Evolutionary conservation across 352 stramenopile genomes (phyloP).

Genomic region (Phytophthora tubulina): DNA sequence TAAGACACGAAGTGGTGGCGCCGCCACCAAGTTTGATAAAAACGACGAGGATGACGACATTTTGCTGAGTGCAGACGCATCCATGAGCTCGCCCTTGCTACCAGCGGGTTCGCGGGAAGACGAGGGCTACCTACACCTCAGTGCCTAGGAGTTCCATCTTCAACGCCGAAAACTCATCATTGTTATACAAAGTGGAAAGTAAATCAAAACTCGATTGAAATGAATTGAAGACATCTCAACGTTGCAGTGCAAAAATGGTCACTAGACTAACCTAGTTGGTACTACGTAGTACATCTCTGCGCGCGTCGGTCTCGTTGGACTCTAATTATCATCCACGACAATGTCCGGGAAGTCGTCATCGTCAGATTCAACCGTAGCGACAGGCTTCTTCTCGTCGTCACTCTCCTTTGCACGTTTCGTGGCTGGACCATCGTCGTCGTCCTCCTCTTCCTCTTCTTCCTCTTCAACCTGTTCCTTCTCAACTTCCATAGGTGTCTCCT

Average conservation of each 20-base stretch:
- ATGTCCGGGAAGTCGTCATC: constrained; percentile 83
- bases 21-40: constrained; percentile 34
- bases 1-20: constrained; percentile 21
- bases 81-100: constrained; percentile 72
- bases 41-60: constrained; percentile 63
- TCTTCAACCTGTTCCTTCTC: constrained; percentile 21
- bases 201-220: constrained; percentile 36
- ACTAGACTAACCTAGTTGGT: background rate
- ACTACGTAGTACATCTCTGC: too few relatives aligned
- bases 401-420: constrained; percentile 46
- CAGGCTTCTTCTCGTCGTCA: constrained; percentile 39
- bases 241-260: constrained; percentile 11
- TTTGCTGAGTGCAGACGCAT: constrained; percentile 69
- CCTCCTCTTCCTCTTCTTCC: constrained; percentile 31
- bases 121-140: constrained; percentile 66
- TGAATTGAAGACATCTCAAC: constrained; percentile 13
- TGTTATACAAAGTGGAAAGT: constrained; percentile 25
- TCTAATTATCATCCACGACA: constrained; percentile 73
- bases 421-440: constrained; percentile 32
- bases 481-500: constrained; percentile 26
- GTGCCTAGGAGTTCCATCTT: constrained; percentile 16
- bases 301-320: background rate
- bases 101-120: constrained; percentile 52
- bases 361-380: constrained; percentile 32
- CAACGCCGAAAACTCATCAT: background rate